Percentiles rank a stretch among this genome's conserved stretches.
phyloP scores from a whole-genome alignment of 768 basidiomycete genomes.

The Phanerochaete sordida region DNA sequence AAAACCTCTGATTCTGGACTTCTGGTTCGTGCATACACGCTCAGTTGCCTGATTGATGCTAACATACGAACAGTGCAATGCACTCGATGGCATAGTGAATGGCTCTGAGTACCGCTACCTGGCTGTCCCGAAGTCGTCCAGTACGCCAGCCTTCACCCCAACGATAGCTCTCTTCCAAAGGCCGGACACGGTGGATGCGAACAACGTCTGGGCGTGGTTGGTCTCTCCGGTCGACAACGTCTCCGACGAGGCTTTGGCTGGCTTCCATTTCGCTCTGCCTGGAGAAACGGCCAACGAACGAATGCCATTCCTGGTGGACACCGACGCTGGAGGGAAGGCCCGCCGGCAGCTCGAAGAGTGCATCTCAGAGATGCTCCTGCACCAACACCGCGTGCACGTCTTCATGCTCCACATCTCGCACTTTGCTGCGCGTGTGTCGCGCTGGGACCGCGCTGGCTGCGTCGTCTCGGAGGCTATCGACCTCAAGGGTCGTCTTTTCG shows the following conservation, averaged over 20 bases:
- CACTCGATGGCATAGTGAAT: no score
- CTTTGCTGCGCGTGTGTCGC: not conserved
- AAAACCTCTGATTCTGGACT: no score
- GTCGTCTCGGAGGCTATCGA: not conserved
- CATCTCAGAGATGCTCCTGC: not conserved
- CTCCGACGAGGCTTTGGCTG: not conserved
- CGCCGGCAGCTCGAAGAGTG: not conserved
- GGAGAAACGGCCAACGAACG: not conserved
- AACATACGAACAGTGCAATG: no score
- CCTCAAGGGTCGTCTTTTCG: not conserved
- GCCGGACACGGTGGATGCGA: not conserved
- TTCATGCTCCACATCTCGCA: not conserved
- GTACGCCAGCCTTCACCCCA: no score
- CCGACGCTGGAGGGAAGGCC: not conserved
- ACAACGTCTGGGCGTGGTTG: not conserved
- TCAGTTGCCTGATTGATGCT: no score
- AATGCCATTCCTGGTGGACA: not conserved
- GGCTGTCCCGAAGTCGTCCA: no score
- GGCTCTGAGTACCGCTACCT: no score
- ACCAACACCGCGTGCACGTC: not conserved
- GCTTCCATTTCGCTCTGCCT: not conserved
- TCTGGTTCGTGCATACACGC: no score
- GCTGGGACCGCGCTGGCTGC: slow-evolving; percentile 4
- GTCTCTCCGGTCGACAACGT: not conserved
- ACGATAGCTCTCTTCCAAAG: not conserved